phyloP scores from a whole-genome alignment of 2,329 filamentous ascomycete genomes.

The Chrysoporthe puriensis region DNA sequence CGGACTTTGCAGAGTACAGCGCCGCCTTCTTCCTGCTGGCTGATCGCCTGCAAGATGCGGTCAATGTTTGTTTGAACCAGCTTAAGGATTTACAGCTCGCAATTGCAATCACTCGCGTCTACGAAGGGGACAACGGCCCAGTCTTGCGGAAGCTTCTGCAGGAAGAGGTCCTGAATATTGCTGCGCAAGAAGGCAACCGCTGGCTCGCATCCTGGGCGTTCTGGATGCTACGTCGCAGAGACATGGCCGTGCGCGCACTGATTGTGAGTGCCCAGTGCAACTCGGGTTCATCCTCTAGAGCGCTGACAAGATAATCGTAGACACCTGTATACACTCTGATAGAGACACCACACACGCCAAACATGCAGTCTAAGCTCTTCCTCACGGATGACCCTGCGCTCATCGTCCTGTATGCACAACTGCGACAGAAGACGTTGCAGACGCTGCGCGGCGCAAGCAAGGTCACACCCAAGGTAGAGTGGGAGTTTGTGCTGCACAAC shows the following conservation, averaged over 20 bases:
- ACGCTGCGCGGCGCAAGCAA: slow-evolving; percentile 85
- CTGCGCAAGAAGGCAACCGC: slow-evolving; percentile 80
- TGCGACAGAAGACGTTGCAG: slow-evolving; percentile 80
- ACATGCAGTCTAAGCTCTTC: slow-evolving; percentile 76
- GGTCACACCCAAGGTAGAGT: slow-evolving; percentile 77
- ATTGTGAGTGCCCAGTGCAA: slow-evolving; percentile 60
- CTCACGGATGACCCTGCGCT: slow-evolving; percentile 89
- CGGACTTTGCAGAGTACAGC: slow-evolving; percentile 76
- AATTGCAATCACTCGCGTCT: slow-evolving; percentile 83
- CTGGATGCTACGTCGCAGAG: slow-evolving; percentile 81
- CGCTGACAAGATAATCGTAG: slow-evolving; percentile 45
- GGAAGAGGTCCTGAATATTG: slow-evolving; percentile 77
- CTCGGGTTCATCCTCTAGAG: background rate
- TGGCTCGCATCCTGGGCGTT: slow-evolving; percentile 97
- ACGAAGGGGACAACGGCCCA: slow-evolving; percentile 81
- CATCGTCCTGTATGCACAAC: slow-evolving; percentile 82
- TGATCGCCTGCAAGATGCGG: slow-evolving; percentile 81
- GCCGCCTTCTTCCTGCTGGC: slow-evolving; percentile 94
- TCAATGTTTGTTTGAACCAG: slow-evolving; percentile 84
- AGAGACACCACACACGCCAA: slow-evolving; percentile 68
- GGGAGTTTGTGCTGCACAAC: slow-evolving; percentile 87
- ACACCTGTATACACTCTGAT: slow-evolving; percentile 78
- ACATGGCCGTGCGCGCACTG: slow-evolving; percentile 82
- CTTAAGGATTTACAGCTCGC: slow-evolving; percentile 88
- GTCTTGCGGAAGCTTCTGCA: slow-evolving; percentile 75